A percentile compares a stretch with the other conserved stretches of the same genome.
Conservation (phyloP, 345 rosid genomes). For the Abelmoschus esculentus region DNA sequence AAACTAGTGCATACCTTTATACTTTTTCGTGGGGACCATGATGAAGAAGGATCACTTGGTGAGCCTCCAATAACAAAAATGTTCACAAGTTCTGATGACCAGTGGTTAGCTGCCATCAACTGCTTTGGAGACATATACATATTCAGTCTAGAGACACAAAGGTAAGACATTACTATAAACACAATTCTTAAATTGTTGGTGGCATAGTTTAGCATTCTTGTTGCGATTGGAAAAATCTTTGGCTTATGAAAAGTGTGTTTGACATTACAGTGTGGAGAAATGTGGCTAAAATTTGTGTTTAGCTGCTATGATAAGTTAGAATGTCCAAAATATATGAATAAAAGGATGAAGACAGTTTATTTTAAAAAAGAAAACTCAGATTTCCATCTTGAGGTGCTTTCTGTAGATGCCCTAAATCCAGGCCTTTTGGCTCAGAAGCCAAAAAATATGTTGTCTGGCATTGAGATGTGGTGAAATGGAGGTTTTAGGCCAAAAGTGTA, state of each 20-base stretch:
- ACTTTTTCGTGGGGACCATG: constrained; percentile 46
- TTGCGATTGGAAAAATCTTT: neutral
- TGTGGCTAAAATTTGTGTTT: neutral
- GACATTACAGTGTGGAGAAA: neutral
- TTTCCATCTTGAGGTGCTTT: no score
- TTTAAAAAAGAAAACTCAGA: no score
- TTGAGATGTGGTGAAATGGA: neutral
- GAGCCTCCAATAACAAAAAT: constrained; percentile 89
- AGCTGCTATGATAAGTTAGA: neutral
- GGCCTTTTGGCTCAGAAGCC: neutral
- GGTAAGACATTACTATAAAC: constrained; percentile 28
- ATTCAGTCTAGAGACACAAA: constrained; percentile 74
- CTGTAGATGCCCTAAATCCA: neutral
- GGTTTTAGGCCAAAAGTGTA: neutral
- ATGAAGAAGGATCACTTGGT: constrained; percentile 35
- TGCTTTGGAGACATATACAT: constrained; percentile 88
- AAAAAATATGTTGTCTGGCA: neutral
- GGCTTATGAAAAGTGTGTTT: neutral
- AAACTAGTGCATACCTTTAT: constrained; percentile 50
- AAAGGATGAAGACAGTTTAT: neutral
- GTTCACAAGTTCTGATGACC: constrained; percentile 80
- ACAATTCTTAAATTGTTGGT: neutral
- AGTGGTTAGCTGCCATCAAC: constrained; percentile 87
- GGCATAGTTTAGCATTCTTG: neutral
- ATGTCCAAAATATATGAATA: neutral